A percentile compares a stretch with the other conserved stretches of the same genome.
These are phyloP conservation scores for Deakozyma indianensis DNA, from an alignment of 805 yeast species.

Conservation along the genomic window DNA sequence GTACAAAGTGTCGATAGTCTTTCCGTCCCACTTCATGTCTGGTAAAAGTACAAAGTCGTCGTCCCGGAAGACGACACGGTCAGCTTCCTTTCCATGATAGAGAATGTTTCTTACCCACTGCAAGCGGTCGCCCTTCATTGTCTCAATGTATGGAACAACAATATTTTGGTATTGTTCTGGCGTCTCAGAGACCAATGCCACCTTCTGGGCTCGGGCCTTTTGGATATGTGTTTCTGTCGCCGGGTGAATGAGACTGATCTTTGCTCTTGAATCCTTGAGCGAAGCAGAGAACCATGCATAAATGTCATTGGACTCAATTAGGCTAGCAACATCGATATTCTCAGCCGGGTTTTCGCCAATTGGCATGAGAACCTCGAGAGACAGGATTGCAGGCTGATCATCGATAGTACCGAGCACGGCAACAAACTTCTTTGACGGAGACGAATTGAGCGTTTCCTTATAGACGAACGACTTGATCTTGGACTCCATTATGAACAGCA, in stretches of 20 bases:
- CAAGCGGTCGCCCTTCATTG: slow-evolving; percentile 63
- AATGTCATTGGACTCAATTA: slow-evolving; percentile 61
- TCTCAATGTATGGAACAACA: slow-evolving; percentile 63
- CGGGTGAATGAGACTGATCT: slow-evolving; percentile 70
- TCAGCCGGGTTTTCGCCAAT: slow-evolving; percentile 8
- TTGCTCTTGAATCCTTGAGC: slow-evolving; percentile 42
- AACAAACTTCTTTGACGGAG: slow-evolving; percentile 54
- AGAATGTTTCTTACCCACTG: slow-evolving; percentile 86
- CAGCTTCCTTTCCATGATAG: slow-evolving; percentile 70
- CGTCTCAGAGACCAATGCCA: slow-evolving; percentile 60
- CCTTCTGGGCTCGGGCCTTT: slow-evolving; percentile 51
- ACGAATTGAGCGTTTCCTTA: slow-evolving; percentile 30
- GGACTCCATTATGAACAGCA: not conserved
- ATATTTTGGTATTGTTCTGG: slow-evolving; percentile 51
- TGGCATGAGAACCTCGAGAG: slow-evolving; percentile 32
- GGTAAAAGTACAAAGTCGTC: slow-evolving; percentile 66
- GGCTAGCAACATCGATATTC: slow-evolving; percentile 12
- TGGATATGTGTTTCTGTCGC: slow-evolving; percentile 76
- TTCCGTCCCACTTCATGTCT: slow-evolving; percentile 89
- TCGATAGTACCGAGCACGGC: slow-evolving; percentile 57
- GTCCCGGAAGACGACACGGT: slow-evolving; percentile 58
- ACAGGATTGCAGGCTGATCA: slow-evolving; percentile 46
- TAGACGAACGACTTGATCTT: slow-evolving; percentile 27
- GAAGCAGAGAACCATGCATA: slow-evolving; percentile 67
- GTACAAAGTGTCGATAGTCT: slow-evolving; percentile 54